Evolutionary conservation across 331 rosid species (phyloP).

Genomic region (Acacia concinna): DNA sequence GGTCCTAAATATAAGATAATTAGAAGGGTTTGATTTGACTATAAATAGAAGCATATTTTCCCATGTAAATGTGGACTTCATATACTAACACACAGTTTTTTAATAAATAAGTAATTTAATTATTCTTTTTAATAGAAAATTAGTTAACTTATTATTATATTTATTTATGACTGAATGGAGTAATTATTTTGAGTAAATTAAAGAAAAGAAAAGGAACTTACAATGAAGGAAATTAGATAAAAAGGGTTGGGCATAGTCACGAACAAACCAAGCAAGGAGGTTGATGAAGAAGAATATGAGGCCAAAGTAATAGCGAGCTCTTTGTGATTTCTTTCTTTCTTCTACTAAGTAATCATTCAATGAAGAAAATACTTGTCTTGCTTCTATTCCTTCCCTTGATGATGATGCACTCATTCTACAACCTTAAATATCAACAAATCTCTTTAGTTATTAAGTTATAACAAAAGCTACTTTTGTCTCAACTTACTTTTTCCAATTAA

Average conservation of each 20-base stretch:
- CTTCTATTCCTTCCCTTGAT: constrained; percentile 34
- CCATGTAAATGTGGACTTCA: too few species aligned
- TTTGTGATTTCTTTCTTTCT: constrained; percentile 55
- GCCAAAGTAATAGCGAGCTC: constrained; percentile 67
- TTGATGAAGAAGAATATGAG: constrained; percentile 63
- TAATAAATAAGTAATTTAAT: too few species aligned
- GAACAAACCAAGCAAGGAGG: constrained; percentile 82
- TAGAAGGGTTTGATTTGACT: too few species aligned
- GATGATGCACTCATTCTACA: constrained; percentile 59
- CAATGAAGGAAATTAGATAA: constrained; percentile 55
- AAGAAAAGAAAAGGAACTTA: constrained; percentile 33
- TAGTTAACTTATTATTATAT: too few species aligned
- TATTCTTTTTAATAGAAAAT: too few species aligned
- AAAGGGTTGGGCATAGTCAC: constrained; percentile 75
- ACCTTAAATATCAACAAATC: neutral
- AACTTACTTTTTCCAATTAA: too few species aligned
- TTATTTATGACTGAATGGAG: too few species aligned
- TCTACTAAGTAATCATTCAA: constrained; percentile 44
- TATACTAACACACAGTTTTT: too few species aligned
- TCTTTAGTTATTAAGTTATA: too few species aligned
- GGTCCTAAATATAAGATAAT: too few species aligned
- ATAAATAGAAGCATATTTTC: too few species aligned
- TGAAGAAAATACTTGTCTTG: constrained; percentile 33
- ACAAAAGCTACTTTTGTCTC: too few species aligned
- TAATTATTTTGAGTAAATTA: neutral